Conservation (phyloP, 2,329 filamentous ascomycete species). For the Chrysoporthe austroafricana region DNA sequence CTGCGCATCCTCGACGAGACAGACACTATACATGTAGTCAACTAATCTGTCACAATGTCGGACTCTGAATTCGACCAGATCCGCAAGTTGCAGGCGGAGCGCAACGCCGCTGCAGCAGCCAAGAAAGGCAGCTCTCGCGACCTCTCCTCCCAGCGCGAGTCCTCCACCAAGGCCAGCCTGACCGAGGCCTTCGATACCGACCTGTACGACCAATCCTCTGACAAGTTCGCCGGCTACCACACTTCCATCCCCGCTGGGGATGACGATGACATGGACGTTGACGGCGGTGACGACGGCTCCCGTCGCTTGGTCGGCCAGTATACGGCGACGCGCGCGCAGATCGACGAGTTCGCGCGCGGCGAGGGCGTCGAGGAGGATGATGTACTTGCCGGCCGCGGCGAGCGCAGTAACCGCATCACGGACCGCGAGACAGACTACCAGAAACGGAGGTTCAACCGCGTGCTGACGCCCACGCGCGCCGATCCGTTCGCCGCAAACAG, state of each 20-base stretch:
- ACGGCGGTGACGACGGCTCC: conserved; percentile 71
- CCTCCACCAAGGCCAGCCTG: conserved; percentile 86
- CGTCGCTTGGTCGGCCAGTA: conserved; percentile 90
- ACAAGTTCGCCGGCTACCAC: conserved; percentile 90
- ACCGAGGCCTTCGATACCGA: conserved; percentile 87
- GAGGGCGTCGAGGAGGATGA: conserved; percentile 90
- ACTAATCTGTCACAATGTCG: conserved; percentile 57
- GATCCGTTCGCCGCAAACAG: conserved; percentile 83
- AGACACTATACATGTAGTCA: conserved; percentile 29
- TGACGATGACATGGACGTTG: conserved; percentile 78
- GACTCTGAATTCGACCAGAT: conserved; percentile 87
- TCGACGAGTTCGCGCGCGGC: conserved; percentile 90
- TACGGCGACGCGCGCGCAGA: conserved; percentile 87
- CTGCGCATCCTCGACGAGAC: background rate
- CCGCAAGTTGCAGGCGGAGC: conserved; percentile 88
- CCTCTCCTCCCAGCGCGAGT: conserved; percentile 77
- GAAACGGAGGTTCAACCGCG: conserved; percentile 89
- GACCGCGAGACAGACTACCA: conserved; percentile 98
- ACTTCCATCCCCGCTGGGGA: conserved; percentile 84
- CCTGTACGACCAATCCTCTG: conserved; percentile 78
- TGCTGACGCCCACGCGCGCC: conserved; percentile 80
- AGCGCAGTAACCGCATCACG: conserved; percentile 87
- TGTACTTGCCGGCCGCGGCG: conserved; percentile 76
- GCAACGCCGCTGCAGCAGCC: conserved; percentile 76
- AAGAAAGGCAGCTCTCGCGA: conserved; percentile 84